Evolutionary conservation across 371 early-diverging fungal genomes (phyloP).

Genomic region (Circinella umbellata): DNA sequence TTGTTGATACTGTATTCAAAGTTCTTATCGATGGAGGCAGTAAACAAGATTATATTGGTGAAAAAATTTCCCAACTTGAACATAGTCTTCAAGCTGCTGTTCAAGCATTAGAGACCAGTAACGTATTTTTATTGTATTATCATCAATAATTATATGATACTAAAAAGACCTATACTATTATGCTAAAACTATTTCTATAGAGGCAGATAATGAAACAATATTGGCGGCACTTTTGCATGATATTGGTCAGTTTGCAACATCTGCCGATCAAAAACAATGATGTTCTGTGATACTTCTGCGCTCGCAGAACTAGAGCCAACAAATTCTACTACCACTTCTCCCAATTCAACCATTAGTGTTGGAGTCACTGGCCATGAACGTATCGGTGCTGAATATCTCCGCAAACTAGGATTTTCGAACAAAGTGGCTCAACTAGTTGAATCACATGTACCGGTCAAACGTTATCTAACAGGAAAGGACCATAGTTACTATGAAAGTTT

Average conservation of each 20-base stretch:
- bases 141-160: neutral
- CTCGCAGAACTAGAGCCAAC: constrained; percentile 27
- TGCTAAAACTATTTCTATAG: constrained; percentile 1
- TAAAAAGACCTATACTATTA: neutral
- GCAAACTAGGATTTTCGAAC: constrained; percentile 53
- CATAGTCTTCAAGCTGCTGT: constrained; percentile 59
- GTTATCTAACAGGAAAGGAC: constrained; percentile 55
- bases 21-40: constrained; percentile 55
- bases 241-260: constrained; percentile 59
- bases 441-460: constrained; percentile 59
- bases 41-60: constrained; percentile 57
- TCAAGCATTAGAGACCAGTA: constrained; percentile 41
- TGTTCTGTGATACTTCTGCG: constrained; percentile 45
- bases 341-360: constrained; percentile 30
- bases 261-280: constrained; percentile 48
- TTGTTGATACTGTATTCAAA: constrained; percentile 43
- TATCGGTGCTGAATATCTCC: constrained; percentile 55
- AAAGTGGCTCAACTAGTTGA: constrained; percentile 56
- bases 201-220: constrained; percentile 56
- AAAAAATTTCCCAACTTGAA: constrained; percentile 58
- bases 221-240: constrained; percentile 61
- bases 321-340: constrained; percentile 1
- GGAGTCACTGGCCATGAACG: constrained; percentile 57
- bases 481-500: constrained; percentile 46
- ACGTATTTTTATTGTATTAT: neutral